Conservation (phyloP, 768 basidiomycete genomes). For the Pleurotus eryngii region DNA sequence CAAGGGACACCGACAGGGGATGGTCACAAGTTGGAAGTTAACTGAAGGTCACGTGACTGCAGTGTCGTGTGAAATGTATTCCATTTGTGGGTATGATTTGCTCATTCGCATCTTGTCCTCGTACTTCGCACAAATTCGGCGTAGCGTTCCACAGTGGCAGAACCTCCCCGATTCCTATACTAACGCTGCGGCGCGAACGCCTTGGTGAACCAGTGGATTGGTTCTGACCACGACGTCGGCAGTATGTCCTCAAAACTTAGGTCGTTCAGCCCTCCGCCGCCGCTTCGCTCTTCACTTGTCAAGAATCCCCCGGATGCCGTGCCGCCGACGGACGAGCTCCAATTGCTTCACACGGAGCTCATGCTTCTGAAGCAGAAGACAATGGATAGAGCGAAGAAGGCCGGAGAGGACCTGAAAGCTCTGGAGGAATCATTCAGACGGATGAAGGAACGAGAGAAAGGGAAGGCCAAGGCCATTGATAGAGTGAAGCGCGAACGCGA, state of each 20-base stretch:
- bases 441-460: conserved; percentile 74
- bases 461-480: conserved; percentile 67
- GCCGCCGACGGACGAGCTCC: conserved; percentile 72
- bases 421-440: conserved; percentile 76
- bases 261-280: conserved; percentile 43
- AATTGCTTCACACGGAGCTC: conserved; percentile 61
- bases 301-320: conserved; percentile 63
- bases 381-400: conserved; percentile 67
- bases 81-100: no score
- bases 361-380: conserved; percentile 47
- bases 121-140: no score
- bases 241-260: conserved; percentile 63
- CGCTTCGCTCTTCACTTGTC: conserved; percentile 57
- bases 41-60: no score
- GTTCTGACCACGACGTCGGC: background rate
- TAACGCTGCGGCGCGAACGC: no score
- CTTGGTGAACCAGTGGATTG: no score
- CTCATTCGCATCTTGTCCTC: no score
- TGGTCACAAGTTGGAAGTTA: no score
- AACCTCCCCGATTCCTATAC: no score
- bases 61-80: no score
- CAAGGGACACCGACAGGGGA: no score
- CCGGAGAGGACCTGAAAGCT: conserved; percentile 67
- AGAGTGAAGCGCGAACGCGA: conserved; percentile 73
- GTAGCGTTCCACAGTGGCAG: no score